Percentiles rank a stretch among this genome's conserved stretches.
Evolutionary conservation across 805 yeast genomes (phyloP).

Genomic region (Hemisphaericaspora nanyangensis): DNA sequence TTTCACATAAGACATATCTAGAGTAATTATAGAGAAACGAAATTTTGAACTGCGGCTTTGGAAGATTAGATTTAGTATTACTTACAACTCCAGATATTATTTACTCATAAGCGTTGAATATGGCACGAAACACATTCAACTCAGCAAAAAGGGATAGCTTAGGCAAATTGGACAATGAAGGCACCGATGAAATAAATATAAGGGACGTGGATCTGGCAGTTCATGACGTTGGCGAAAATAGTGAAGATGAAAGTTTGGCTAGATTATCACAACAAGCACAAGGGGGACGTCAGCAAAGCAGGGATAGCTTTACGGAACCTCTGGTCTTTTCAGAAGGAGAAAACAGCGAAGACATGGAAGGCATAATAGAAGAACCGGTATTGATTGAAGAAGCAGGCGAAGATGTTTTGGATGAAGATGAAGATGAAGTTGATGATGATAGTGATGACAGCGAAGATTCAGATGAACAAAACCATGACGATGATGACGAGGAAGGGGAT

Average conservation of each 20-base stretch:
- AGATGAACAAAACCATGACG: slow-evolving; percentile 15
- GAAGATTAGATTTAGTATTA: too few species aligned
- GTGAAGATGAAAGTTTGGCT: slow-evolving; percentile 26
- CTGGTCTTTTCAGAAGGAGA: neutral
- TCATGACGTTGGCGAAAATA: slow-evolving; percentile 8
- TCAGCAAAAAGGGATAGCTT: too few species aligned
- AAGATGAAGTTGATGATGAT: slow-evolving; percentile 8
- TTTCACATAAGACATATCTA: too few species aligned
- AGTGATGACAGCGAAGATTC: slow-evolving; percentile 9
- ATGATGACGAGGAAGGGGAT: slow-evolving; percentile 5
- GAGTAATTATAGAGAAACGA: too few species aligned
- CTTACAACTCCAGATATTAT: too few species aligned
- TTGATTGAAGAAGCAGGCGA: slow-evolving; percentile 16
- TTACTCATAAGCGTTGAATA: too few species aligned
- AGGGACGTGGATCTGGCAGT: neutral
- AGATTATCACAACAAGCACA: slow-evolving; percentile 38
- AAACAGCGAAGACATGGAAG: slow-evolving; percentile 11
- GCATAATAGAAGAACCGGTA: slow-evolving; percentile 15
- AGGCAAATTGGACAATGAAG: too few species aligned
- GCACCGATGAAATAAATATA: slow-evolving; percentile 3
- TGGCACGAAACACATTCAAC: too few species aligned
- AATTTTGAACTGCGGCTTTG: too few species aligned
- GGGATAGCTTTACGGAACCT: neutral
- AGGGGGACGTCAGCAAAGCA: slow-evolving; percentile 9
- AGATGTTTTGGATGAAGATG: slow-evolving; percentile 13